Percentiles rank a stretch among this genome's conserved stretches.
These are phyloP conservation scores for Hyphopichia burtonii DNA, from an alignment of 1,139 yeast genomes.

Conservation along the genomic window DNA sequence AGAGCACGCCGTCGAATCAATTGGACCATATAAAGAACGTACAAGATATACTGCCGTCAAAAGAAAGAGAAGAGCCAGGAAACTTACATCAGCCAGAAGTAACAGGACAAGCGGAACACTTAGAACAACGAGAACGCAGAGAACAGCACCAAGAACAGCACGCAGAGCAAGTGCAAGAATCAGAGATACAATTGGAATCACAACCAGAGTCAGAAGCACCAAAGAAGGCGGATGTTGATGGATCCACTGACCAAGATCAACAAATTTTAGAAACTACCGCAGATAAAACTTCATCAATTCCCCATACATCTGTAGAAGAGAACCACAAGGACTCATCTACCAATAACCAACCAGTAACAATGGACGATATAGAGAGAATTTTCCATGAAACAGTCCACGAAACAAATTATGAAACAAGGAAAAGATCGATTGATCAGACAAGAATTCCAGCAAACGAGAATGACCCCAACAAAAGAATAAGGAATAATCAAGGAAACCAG, in stretches of 20 bases:
- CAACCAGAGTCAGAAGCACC: background rate
- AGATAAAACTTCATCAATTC: background rate
- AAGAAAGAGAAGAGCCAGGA: too few species aligned
- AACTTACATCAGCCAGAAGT: too few species aligned
- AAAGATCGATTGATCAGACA: slow-evolving; percentile 1
- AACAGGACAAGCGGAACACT: too few species aligned
- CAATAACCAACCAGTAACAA: background rate
- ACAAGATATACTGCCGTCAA: too few species aligned
- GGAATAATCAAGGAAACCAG: background rate
- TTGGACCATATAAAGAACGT: too few species aligned
- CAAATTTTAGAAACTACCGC: background rate
- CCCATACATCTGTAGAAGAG: too few species aligned
- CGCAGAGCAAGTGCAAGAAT: background rate
- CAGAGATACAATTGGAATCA: background rate
- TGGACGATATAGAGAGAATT: background rate
- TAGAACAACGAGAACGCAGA: too few species aligned
- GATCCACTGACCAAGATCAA: background rate
- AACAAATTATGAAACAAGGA: background rate
- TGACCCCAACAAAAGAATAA: slow-evolving; percentile 3
- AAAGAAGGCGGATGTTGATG: background rate
- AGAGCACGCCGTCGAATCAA: too few species aligned
- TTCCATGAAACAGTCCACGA: background rate
- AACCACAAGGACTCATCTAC: too few species aligned
- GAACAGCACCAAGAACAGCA: too few species aligned
- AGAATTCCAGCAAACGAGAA: background rate